These are phyloP conservation scores for Holtermannia corniformis DNA, from an alignment of 768 basidiomycete genomes.

Conservation along the genomic window DNA sequence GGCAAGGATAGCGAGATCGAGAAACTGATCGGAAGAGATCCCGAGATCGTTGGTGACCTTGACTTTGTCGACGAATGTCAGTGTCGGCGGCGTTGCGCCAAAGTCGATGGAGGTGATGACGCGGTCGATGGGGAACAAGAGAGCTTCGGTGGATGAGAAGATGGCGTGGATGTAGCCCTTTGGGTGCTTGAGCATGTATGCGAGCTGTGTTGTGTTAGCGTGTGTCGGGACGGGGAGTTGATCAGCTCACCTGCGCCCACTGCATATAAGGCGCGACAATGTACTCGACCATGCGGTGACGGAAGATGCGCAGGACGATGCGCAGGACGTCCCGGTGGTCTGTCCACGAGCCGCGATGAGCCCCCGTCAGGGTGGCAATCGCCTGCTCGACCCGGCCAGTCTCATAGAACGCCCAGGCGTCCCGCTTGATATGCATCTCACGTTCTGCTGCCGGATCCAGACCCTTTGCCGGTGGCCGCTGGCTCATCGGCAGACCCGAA, in stretches of 20 bases:
- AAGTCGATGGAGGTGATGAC: slow-evolving; percentile 84
- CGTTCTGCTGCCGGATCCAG: slow-evolving; percentile 38
- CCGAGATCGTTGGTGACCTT: slow-evolving; percentile 56
- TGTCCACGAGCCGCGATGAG: slow-evolving; percentile 50
- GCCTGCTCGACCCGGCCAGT: slow-evolving; percentile 81
- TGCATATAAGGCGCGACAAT: slow-evolving; percentile 90
- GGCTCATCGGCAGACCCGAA: slow-evolving; percentile 71
- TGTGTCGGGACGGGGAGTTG: neutral
- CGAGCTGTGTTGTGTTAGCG: slow-evolving; percentile 51
- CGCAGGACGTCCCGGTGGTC: slow-evolving; percentile 89
- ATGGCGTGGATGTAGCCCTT: slow-evolving; percentile 93
- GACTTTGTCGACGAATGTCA: slow-evolving; percentile 77
- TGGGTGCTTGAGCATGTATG: slow-evolving; percentile 85
- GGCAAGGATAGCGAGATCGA: slow-evolving; percentile 84
- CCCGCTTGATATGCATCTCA: slow-evolving; percentile 37
- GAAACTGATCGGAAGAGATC: slow-evolving; percentile 79
- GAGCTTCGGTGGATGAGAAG: slow-evolving; percentile 78
- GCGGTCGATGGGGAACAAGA: slow-evolving; percentile 63
- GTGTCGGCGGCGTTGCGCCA: slow-evolving; percentile 51
- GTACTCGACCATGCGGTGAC: slow-evolving; percentile 90
- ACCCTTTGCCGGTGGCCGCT: slow-evolving; percentile 58
- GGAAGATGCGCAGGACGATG: slow-evolving; percentile 80
- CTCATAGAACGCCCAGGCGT: slow-evolving; percentile 93
- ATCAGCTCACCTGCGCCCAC: slow-evolving; percentile 75
- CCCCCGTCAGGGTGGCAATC: slow-evolving; percentile 68